Evolutionary conservation across 225 moss, liverwort and hornwort genomes (phyloP).

Genomic region (Bryoerythrophyllum caledonicum): DNA sequence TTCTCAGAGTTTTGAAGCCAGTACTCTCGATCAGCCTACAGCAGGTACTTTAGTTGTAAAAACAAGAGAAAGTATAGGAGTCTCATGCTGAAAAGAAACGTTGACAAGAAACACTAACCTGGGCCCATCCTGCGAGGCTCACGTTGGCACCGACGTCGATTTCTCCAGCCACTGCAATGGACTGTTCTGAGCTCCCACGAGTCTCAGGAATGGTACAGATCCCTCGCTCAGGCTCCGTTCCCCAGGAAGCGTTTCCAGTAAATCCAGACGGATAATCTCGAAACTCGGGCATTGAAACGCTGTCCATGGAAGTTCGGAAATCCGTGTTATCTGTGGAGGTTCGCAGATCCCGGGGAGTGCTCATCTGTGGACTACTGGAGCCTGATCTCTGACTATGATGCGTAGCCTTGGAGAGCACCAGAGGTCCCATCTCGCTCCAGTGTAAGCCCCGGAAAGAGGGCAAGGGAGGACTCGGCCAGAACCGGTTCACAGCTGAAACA

Average conservation of each 20-base stretch:
- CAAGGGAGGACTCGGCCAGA: constrained; percentile 76
- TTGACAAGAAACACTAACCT: constrained; percentile 41
- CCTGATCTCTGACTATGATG: constrained; percentile 47
- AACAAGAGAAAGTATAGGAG: not conserved
- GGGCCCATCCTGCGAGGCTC: constrained; percentile 89
- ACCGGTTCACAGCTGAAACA: constrained; percentile 69
- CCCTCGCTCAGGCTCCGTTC: constrained; percentile 49
- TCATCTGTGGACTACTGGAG: constrained; percentile 35
- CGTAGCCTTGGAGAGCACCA: constrained; percentile 67
- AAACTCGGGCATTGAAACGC: constrained; percentile 25
- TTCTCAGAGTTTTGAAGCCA: constrained; percentile 69
- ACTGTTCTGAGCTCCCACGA: constrained; percentile 73
- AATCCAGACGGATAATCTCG: constrained; percentile 49
- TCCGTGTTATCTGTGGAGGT: constrained; percentile 45
- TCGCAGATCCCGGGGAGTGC: constrained; percentile 33
- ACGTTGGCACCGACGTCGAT: constrained; percentile 71
- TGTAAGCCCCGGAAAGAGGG: constrained; percentile 65
- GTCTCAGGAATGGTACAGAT: constrained; percentile 44
- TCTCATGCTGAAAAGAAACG: not conserved
- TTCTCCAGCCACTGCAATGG: constrained; percentile 85
- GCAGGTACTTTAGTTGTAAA: not conserved
- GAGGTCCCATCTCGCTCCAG: constrained; percentile 95
- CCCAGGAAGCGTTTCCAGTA: constrained; percentile 48
- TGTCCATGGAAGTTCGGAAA: constrained; percentile 47
- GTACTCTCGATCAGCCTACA: constrained; percentile 67